A percentile compares a stretch with the other conserved stretches of the same genome.
These are phyloP conservation scores for Asterella californica DNA, from an alignment of 225 moss, liverwort and hornwort species.

Conservation along the genomic window DNA sequence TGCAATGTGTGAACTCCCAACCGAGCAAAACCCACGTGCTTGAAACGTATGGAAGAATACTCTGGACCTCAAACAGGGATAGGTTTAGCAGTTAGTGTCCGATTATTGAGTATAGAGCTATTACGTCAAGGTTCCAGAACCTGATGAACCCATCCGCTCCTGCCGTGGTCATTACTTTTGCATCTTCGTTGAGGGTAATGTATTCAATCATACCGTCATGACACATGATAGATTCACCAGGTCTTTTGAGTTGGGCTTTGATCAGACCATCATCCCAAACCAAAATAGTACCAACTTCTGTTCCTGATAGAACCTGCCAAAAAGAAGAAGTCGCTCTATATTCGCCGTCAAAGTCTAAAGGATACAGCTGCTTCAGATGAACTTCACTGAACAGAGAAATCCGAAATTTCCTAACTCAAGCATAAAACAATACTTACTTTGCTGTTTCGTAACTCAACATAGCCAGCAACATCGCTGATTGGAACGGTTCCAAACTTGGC, in stretches of 20 bases:
- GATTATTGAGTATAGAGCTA: not conserved
- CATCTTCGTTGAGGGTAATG: constrained; percentile 64
- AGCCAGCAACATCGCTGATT: constrained; percentile 89
- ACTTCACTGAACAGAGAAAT: not conserved
- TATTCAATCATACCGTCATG: constrained; percentile 92
- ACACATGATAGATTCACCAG: constrained; percentile 56
- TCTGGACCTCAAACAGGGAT: not conserved
- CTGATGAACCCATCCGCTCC: constrained; percentile 88
- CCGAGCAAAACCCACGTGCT: too few species aligned
- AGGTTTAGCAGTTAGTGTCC: not conserved
- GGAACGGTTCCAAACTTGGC: constrained; percentile 98
- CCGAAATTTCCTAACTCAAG: too few species aligned
- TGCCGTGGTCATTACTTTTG: constrained; percentile 73
- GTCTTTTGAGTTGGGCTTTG: constrained; percentile 92
- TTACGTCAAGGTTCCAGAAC: constrained; percentile 94
- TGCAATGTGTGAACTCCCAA: not conserved
- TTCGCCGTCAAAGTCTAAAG: not conserved
- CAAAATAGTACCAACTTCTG: constrained; percentile 80
- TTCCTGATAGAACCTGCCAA: constrained; percentile 82
- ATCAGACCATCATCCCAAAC: constrained; percentile 96
- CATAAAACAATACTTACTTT: constrained; percentile 47
- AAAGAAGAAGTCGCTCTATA: not conserved
- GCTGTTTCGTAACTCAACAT: constrained; percentile 79
- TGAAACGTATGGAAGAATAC: too few species aligned
- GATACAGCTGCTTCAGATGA: not conserved